Percentiles rank a stretch among this genome's conserved stretches.
Evolutionary conservation across 257 asterid genomes (phyloP).

Genomic region (Ocimum tenuiflorum): DNA sequence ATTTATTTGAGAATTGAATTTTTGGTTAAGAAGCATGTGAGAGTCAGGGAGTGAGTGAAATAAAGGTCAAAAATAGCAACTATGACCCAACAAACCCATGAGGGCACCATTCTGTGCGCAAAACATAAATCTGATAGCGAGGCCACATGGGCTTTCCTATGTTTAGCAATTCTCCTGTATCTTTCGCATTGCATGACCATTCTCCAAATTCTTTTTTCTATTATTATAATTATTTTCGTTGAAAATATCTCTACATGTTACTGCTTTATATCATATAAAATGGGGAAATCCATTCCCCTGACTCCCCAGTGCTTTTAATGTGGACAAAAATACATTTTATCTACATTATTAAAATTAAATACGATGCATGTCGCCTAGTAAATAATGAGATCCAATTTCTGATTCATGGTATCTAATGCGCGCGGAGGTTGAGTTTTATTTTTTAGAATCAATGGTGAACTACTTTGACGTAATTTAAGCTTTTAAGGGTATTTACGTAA

Average conservation of each 20-base stretch:
- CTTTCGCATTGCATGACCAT: conserved; percentile 27
- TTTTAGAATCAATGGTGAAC: too few relatives aligned
- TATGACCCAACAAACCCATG: conserved; percentile 20
- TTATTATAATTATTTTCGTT: neutral
- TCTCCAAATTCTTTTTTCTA: conserved; percentile 9
- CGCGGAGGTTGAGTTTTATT: too few relatives aligned
- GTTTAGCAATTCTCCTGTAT: conserved; percentile 30
- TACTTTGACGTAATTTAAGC: too few relatives aligned
- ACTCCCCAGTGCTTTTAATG: conserved; percentile 17
- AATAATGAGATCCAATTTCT: too few relatives aligned
- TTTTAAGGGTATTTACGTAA: too few relatives aligned
- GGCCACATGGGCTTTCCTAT: conserved; percentile 45
- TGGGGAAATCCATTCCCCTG: too few relatives aligned
- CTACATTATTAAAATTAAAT: neutral
- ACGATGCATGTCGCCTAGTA: too few relatives aligned
- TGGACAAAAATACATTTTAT: conserved; percentile 33
- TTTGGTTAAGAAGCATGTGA: too few relatives aligned
- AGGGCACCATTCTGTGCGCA: conserved; percentile 1
- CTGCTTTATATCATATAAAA: neutral
- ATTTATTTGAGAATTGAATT: too few relatives aligned
- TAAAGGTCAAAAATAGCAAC: conserved; percentile 27
- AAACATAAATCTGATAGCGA: neutral
- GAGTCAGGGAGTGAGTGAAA: too few relatives aligned
- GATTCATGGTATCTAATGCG: too few relatives aligned
- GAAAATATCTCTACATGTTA: neutral